A percentile compares a stretch with the other conserved stretches of the same genome.
These are phyloP conservation scores for Xylaria sp. DNA, from an alignment of 2,329 filamentous ascomycete species.

Conservation along the genomic window DNA sequence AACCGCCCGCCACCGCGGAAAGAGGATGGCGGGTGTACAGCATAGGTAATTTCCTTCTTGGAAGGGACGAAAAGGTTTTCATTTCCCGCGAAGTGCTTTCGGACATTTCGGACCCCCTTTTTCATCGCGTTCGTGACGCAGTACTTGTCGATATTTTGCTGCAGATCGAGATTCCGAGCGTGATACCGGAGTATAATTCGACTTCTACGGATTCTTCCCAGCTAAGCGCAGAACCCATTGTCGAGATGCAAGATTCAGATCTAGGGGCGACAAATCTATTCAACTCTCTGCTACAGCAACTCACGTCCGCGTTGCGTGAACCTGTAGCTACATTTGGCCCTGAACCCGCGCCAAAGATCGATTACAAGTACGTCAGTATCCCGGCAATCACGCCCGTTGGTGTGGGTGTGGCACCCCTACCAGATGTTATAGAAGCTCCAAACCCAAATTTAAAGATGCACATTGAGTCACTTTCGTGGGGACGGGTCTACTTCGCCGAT, in stretches of 20 bases:
- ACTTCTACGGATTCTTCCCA: slow-evolving; percentile 46
- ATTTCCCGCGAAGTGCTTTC: slow-evolving; percentile 80
- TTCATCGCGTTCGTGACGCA: slow-evolving; percentile 79
- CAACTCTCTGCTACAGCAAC: slow-evolving; percentile 57
- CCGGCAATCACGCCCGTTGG: slow-evolving; percentile 66
- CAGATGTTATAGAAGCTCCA: slow-evolving; percentile 69
- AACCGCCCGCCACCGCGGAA: slow-evolving; percentile 54
- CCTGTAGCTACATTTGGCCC: slow-evolving; percentile 54
- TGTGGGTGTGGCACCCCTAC: slow-evolving; percentile 74
- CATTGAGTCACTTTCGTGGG: slow-evolving; percentile 71
- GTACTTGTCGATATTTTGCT: slow-evolving; percentile 79
- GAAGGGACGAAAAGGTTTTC: slow-evolving; percentile 87
- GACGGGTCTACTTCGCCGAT: slow-evolving; percentile 75
- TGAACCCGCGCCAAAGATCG: slow-evolving; percentile 47
- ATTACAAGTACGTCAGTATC: slow-evolving; percentile 59
- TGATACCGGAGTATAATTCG: slow-evolving; percentile 37
- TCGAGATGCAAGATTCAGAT: slow-evolving; percentile 41
- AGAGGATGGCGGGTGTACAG: slow-evolving; percentile 78
- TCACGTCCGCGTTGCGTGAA: slow-evolving; percentile 63
- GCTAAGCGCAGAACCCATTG: slow-evolving; percentile 45
- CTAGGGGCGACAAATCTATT: slow-evolving; percentile 47
- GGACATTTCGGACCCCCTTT: slow-evolving; percentile 83
- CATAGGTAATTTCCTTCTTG: slow-evolving; percentile 82
- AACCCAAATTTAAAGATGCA: slow-evolving; percentile 53
- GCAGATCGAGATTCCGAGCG: slow-evolving; percentile 56